Percentiles rank a stretch among this genome's conserved stretches.
Evolutionary conservation across 2,329 filamentous ascomycete species (phyloP).

Genomic region (Paracoccidioides brasiliensis): DNA sequence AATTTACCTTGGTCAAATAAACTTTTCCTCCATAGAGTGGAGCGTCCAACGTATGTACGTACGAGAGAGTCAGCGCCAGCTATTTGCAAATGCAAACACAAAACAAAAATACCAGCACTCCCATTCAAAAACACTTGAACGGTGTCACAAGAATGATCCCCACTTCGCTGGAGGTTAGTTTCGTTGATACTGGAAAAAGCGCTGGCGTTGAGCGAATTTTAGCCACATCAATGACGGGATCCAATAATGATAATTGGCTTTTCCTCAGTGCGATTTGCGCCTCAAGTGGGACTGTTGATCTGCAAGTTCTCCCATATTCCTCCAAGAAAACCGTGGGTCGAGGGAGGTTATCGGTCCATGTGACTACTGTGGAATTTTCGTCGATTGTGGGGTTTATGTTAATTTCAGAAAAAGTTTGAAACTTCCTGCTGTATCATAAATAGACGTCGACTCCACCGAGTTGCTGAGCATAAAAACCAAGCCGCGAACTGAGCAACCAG

Average conservation of each 20-base stretch:
- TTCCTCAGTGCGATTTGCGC: neutral
- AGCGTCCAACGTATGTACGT: neutral
- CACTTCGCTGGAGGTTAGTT: neutral
- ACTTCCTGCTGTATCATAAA: neutral
- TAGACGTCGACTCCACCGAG: neutral
- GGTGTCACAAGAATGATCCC: neutral
- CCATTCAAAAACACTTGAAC: neutral
- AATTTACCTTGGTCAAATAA: neutral
- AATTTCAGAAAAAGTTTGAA: neutral
- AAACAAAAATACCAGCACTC: neutral
- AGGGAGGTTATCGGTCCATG: neutral
- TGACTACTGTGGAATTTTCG: constrained; percentile 2
- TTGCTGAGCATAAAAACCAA: neutral
- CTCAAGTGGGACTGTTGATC: neutral
- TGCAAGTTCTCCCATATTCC: neutral
- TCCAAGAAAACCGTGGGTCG: neutral
- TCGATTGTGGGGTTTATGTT: constrained; percentile 4
- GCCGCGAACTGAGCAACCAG: too few species aligned
- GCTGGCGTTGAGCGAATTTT: neutral
- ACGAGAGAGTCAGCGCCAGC: neutral
- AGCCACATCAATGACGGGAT: neutral
- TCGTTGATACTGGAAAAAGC: neutral
- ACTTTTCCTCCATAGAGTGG: neutral
- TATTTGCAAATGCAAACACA: neutral
- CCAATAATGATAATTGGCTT: neutral